Base-by-base conservation (phyloP, 2,329 filamentous ascomycete genomes). In the Trichophyton mentagrophytes region DNA sequence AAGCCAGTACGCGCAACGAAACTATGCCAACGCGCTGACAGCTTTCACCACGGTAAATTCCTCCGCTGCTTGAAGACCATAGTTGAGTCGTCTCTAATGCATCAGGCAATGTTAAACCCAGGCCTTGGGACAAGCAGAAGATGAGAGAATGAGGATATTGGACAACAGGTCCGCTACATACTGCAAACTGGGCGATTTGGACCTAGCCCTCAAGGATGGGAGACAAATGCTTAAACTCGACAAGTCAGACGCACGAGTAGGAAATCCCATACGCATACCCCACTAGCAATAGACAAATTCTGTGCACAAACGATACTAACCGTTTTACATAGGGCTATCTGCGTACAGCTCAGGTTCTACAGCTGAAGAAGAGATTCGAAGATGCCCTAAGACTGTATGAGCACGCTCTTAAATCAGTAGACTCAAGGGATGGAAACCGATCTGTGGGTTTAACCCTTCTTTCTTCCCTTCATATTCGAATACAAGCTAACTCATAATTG, bases 91-190 rank as follows among this genome's bases (percentile, higher is more conserved):
- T 40, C 57, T 36, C 49, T 53, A 53, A 53, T 22, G 49, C 7
- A 53, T 56, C 7, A 11, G 3, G 11, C 3, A 11, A 7, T 33
- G 13, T 30, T 38, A 30, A 57, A 49, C 61, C 20, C 49, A 79
- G 73, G 72, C 74, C 22, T 67, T 79, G 51, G 67, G 68, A n/a
- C 63, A 67, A 40, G 68, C 69, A 57, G 63, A 69, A 63, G 67
- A 69, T 7, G 68, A 74, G 59, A 61, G 66, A 30, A 38, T 78
- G 64, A 61, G 71, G 61, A 71, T 84, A 33, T 72, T 82, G 55
- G 82, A 85, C 67, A 77, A 79, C 62, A 79, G 82, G 57, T 78
- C 81, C 42, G 81, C 81, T 11, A 78, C 78, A 40, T 77, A 80
- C 61, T 78, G 78, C 57, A 83, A 81, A 66, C 70, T 84, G 8